Base-by-base conservation (phyloP, 805 yeast species). In the Sugiyamaella qingdaonensis region DNA sequence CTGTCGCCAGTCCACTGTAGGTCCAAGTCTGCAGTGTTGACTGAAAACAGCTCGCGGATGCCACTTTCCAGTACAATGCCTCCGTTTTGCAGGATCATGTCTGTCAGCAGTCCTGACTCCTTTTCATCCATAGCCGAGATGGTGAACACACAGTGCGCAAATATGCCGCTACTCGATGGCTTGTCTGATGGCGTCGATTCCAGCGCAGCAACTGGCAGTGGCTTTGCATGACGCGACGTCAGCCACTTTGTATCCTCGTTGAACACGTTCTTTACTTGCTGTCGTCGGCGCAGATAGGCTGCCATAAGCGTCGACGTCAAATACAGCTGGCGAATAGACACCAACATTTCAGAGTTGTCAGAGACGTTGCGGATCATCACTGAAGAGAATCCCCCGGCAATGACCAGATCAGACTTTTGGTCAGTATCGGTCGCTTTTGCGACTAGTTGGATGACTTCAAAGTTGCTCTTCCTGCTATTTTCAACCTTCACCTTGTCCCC, bases 401-500 rank as follows among this genome's bases (percentile, higher is more conserved):
- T 32, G 10, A 33, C 33, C 8, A 14, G 18, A 10, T 24, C 19
- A 24, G 41, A n/a, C 10, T 41, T 27, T n/a, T n/a, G n/a, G 34
- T 29, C 49, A 18, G 19, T 32, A 7, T 37, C 41, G 11, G 7
- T 39, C 16, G n/a, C 8, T 14, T 34, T 3, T 34, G 16, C 3
- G 24, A 39, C 13, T 39, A 53, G 54, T 34, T 54, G 55, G 3
- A 45, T 11, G 10, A 59, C 52, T 35, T 55, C 52, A 46, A 34
- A 58, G 32, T 41, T 39, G 33, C 24, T 19, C 34, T 50, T 52
- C 46, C 54, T 51, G 36, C 58, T 54, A 7, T 54, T 46, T 16
- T 48, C 52, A n/a, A 50, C 29, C 47, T 59, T 58, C 19, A 60
- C 58, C 18, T 44, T 51, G 37, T 60, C 62, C 1, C 60, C 62